Evolutionary conservation across 2,329 filamentous ascomycete species (phyloP).

Genomic region (Polychaeton citri): DNA sequence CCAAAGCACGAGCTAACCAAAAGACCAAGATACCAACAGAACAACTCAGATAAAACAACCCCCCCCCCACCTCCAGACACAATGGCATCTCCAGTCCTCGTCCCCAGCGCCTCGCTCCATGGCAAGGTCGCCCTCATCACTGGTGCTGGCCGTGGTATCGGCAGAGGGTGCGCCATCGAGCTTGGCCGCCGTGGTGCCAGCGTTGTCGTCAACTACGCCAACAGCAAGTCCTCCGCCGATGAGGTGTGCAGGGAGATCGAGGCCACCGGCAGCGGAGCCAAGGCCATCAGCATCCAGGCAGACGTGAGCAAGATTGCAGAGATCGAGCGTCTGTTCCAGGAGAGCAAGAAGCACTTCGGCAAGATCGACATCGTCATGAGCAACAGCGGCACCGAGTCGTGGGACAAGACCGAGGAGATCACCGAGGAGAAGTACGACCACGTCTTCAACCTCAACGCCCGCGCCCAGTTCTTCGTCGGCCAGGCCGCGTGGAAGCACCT

Average conservation of each 20-base stretch:
- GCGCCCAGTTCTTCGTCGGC: slow-evolving; percentile 65
- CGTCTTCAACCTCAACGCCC: slow-evolving; percentile 55
- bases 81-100: slow-evolving; percentile 22
- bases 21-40: neutral
- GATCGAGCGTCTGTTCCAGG: slow-evolving; percentile 44
- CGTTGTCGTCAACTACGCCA: slow-evolving; percentile 53
- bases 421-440: slow-evolving; percentile 59
- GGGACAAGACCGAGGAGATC: slow-evolving; percentile 56
- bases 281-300: slow-evolving; percentile 45
- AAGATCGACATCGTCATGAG: slow-evolving; percentile 38
- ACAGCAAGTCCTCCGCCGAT: slow-evolving; percentile 36
- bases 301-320: slow-evolving; percentile 42
- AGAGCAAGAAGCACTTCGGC: slow-evolving; percentile 28
- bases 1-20: neutral
- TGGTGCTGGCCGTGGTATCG: slow-evolving; percentile 53
- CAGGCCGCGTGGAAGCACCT: slow-evolving; percentile 62
- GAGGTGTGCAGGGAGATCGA: slow-evolving; percentile 36
- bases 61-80: slow-evolving; percentile 2
- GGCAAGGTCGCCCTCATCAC: slow-evolving; percentile 49
- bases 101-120: slow-evolving; percentile 37
- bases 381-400: slow-evolving; percentile 49
- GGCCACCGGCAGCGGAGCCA: slow-evolving; percentile 33
- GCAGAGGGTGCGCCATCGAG: slow-evolving; percentile 52
- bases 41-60: neutral
- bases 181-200: slow-evolving; percentile 51